Evolutionary conservation across 331 rosid genomes (phyloP), one percentile per base, ranked within the genome.

Genomic region (Pyracantha coccinea): DNA sequence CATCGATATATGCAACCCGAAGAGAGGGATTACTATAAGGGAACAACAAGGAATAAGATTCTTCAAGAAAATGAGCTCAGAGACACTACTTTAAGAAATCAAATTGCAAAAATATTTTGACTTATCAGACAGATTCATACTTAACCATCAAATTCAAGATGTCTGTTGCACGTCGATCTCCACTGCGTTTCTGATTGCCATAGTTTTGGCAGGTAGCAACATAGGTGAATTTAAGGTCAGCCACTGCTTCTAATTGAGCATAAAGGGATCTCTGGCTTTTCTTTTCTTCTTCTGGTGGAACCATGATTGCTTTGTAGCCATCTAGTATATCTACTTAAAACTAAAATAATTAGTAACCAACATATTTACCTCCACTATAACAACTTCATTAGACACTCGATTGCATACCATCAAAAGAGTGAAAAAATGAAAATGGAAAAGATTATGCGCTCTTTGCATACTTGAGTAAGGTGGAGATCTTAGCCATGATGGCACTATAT

Each of bases 1-100:
- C 99, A 75, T 94, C 99, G 75, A 94, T 92, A 82, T 90, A 94
- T 65, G 99, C 99, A 78, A 94, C 99, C 50, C 99, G 95, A 62
- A 94, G 97, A 53, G 99, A 92, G 67, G 99, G 99, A 75, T 94
- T 79, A 78, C 97, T 94, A 80, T 70, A 76, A 66, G 24, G 21
- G 75, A 72, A 74, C 20, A 63, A 74, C 44, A 5, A 52, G 57
- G 71, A 71, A 60, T 85, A 62, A 76, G 73, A 80, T 79, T 75
- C 81, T 68, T 75, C 25, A 53, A 72, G 21, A 76, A 80, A 68
- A 69, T 72, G 63, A 63, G 72, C 44, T 25, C 66, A 52, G 67
- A 10, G 74, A 25, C 57, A 29, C 55, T 55, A 32, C 63, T 58
- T 69, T 70, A 67, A 25, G 67, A 72, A 76, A 71, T 44, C 73